Evolutionary conservation across 139 green algal genomes (phyloP).

Genomic region (Closterium sp.): DNA sequence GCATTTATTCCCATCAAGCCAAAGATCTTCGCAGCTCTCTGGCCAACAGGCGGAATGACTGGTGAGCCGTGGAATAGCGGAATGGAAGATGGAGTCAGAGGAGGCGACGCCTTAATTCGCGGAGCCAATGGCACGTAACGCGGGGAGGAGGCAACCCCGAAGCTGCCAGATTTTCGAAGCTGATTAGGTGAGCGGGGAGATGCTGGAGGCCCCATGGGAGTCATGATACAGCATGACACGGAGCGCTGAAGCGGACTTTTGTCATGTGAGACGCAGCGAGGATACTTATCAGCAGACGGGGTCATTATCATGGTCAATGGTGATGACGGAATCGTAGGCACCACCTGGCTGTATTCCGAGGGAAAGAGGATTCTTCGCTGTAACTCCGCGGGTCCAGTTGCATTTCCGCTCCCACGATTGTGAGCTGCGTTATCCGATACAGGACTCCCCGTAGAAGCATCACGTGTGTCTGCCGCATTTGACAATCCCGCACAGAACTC

Average conservation of each 20-base stretch:
- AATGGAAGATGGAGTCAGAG: background rate
- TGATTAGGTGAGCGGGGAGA: background rate
- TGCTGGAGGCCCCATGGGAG: background rate
- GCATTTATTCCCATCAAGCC: background rate
- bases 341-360: background rate
- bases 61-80: background rate
- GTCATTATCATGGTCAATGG: background rate
- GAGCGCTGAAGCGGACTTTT: background rate
- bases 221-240: background rate
- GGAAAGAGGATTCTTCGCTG: background rate
- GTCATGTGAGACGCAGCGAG: background rate
- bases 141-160: background rate
- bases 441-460: background rate
- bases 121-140: background rate
- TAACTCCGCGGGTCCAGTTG: background rate
- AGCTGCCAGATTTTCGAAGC: background rate
- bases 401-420: background rate
- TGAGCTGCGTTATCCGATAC: background rate
- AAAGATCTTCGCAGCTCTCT: background rate
- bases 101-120: background rate
- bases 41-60: background rate
- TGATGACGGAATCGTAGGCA: background rate
- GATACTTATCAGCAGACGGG: background rate
- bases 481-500: background rate
- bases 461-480: background rate